Base-by-base conservation (phyloP, 2,329 filamentous ascomycete genomes). In the Aspergillus hiratsukae region DNA sequence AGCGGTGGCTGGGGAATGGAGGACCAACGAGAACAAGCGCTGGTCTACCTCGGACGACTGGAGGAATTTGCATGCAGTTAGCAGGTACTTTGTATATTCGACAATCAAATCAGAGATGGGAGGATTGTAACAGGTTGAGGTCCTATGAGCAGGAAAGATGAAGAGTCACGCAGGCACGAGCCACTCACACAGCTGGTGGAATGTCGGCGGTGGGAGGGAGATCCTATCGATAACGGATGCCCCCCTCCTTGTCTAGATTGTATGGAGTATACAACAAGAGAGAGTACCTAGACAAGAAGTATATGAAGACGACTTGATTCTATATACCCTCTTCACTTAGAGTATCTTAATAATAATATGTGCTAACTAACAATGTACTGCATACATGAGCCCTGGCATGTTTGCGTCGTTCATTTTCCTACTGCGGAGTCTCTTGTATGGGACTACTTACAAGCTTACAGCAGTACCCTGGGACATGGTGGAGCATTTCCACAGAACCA, bases 191-290 rank as follows among this genome's bases (percentile, higher is more conserved):
- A 31, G 51, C 41, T 25, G 49, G 46, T 49, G 11, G 52, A 45
- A 31, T 48, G 48, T 35, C 50, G 55, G 59, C 28, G 55, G 59
- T 58, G 56, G 56, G 40, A 48, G 43, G 51, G 52, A 48, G 50
- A 49, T 58, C 67, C 67, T 71, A 71, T 71, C 67, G 67, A 69
- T 68, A 66, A 67, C 58, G 53, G 64, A 53, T 31, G 28, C 58
- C 54, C 66, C 66, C 68, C 67, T 69, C 67, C 66, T 65, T 64
- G 56, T 43, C 40, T 35, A 28, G 29, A 49, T 21, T 53, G 46
- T 52, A 46, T 29, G 31, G 6, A 17, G 14, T 17, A 37, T 27
- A 27, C 25, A 3, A 3, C 31, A 35, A 35, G 31, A 35, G 31
- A 6, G 11, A 17, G 31, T 35, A 35, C 5, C 14, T 17, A 37